These are phyloP conservation scores for Histomonas meleagridis DNA, from an alignment of 208 protist species.

Conservation along the genomic window DNA sequence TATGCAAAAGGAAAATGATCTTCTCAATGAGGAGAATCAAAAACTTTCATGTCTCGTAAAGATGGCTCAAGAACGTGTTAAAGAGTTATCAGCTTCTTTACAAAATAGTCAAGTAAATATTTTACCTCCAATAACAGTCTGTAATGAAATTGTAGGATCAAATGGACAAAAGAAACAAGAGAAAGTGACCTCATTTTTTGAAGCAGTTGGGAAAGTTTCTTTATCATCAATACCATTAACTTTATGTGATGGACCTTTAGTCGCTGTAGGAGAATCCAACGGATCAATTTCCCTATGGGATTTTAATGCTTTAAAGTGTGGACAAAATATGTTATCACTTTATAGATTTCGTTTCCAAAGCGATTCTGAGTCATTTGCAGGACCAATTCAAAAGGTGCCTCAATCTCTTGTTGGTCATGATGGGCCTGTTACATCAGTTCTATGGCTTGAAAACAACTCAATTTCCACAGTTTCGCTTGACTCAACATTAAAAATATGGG, in stretches of 20 bases:
- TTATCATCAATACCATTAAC: background rate
- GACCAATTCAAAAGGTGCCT: background rate
- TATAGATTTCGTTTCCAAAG: background rate
- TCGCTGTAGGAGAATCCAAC: background rate
- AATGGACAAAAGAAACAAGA: background rate
- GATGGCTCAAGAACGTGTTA: background rate
- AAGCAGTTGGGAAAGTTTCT: background rate
- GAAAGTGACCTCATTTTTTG: background rate
- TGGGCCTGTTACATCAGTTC: background rate
- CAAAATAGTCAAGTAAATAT: background rate
- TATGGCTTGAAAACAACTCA: background rate
- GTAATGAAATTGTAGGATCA: background rate
- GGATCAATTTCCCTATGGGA: background rate
- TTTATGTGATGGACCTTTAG: background rate
- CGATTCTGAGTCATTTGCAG: background rate
- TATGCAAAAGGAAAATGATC: background rate
- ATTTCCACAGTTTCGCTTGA: slow-evolving; percentile 16
- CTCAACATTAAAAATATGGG: background rate
- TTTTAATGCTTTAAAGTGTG: too few species aligned
- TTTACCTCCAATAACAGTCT: slow-evolving; percentile 8
- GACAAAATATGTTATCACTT: background rate
- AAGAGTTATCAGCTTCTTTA: background rate
- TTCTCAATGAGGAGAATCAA: background rate
- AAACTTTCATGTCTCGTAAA: background rate
- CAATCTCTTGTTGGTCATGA: background rate